These are phyloP conservation scores for Porphyrellus cyaneotinctus DNA, from an alignment of 768 basidiomycete genomes.

Conservation along the genomic window DNA sequence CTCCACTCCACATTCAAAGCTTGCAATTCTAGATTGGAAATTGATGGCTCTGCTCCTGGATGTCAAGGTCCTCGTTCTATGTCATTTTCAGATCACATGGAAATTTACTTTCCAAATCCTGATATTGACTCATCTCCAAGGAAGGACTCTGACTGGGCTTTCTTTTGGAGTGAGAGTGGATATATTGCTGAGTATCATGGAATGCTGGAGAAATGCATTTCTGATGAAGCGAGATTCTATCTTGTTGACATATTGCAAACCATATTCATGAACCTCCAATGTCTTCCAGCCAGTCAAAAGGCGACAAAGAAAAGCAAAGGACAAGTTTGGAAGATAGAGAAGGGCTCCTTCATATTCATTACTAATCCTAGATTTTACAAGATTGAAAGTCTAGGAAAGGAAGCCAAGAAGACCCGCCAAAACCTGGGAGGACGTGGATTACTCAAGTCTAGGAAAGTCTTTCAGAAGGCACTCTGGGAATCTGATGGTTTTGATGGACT, in stretches of 20 bases:
- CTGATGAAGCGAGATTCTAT: background rate
- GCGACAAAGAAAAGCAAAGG: conserved; percentile 4
- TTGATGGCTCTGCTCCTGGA: background rate
- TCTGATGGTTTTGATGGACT: background rate
- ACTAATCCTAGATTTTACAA: conserved; percentile 9
- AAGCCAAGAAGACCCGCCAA: background rate
- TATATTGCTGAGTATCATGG: background rate
- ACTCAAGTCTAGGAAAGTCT: conserved; percentile 3
- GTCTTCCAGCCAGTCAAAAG: conserved; percentile 8
- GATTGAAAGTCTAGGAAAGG: background rate
- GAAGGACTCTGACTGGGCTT: background rate
- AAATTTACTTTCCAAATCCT: conserved; percentile 1
- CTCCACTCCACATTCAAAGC: background rate
- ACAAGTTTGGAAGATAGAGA: background rate
- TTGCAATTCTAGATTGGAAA: background rate
- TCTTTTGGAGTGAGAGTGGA: background rate
- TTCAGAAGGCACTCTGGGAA: background rate
- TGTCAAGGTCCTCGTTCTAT: background rate
- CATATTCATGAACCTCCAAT: conserved; percentile 3
- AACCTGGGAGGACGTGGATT: no score
- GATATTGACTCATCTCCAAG: background rate
- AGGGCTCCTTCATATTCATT: background rate
- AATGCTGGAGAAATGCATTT: background rate
- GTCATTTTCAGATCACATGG: background rate
- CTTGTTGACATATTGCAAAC: background rate